Evolutionary conservation across 257 asterid species (phyloP).

Genomic region (Fraxinus excelsior): DNA sequence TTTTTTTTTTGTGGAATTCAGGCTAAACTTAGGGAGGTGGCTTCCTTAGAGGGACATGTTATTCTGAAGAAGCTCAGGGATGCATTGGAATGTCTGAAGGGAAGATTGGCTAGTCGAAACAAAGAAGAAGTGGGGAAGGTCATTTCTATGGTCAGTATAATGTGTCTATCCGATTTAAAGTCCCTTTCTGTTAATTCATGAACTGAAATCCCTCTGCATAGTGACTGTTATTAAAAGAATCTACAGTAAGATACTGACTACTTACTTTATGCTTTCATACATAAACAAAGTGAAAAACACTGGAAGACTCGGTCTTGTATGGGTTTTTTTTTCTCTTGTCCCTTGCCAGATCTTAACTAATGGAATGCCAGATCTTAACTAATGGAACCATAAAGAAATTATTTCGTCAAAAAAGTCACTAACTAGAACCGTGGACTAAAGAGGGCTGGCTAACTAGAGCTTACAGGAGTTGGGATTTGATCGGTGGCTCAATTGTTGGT

Average conservation of each 20-base stretch:
- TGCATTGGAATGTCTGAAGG: slow-evolving; percentile 81
- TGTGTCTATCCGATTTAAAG: not conserved
- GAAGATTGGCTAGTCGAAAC: slow-evolving; percentile 75
- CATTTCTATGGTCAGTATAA: slow-evolving; percentile 75
- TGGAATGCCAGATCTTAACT: not conserved
- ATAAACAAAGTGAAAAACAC: too few relatives aligned
- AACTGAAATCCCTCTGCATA: not conserved
- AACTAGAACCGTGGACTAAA: not conserved
- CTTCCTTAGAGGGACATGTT: slow-evolving; percentile 91
- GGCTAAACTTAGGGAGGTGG: slow-evolving; percentile 91
- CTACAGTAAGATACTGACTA: not conserved
- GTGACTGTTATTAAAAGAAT: not conserved
- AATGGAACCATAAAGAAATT: not conserved
- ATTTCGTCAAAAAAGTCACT: too few relatives aligned
- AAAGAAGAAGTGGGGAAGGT: slow-evolving; percentile 87
- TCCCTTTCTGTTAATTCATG: not conserved
- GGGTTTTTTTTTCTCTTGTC: not conserved
- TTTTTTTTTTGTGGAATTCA: slow-evolving; percentile 30
- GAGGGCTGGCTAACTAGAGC: not conserved
- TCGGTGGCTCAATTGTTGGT: not conserved
- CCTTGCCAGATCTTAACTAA: not conserved
- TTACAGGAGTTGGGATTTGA: too few relatives aligned
- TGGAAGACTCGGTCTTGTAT: not conserved
- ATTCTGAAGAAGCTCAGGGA: slow-evolving; percentile 97
- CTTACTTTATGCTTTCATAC: not conserved